Conservation (phyloP, 2,329 filamentous ascomycete species). For the Aspergillus quadrilineatus region DNA sequence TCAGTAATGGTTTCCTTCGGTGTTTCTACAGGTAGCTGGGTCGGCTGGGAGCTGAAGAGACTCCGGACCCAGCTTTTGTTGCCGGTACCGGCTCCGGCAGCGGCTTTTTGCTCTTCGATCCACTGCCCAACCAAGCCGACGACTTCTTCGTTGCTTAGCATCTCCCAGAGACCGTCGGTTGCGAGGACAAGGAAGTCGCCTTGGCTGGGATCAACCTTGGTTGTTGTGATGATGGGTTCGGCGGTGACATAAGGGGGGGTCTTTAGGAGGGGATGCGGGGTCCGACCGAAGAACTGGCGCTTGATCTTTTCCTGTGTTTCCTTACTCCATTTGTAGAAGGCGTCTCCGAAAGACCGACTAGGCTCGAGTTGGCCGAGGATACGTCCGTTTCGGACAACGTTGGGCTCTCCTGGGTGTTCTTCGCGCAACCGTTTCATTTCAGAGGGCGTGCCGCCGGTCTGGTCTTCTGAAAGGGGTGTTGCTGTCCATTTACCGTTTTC, state of each 20-base stretch:
- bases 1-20: constrained; percentile 49
- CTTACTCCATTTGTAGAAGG: constrained; percentile 91
- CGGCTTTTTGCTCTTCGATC: constrained; percentile 71
- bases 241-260: constrained; percentile 97
- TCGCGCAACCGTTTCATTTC: constrained; percentile 80
- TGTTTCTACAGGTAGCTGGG: constrained; percentile 74
- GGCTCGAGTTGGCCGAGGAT: constrained; percentile 91
- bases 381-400: constrained; percentile 84
- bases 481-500: constrained; percentile 87
- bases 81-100: constrained; percentile 33
- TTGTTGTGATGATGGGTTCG: constrained; percentile 91
- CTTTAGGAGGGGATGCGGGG: constrained; percentile 72
- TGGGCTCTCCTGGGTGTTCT: constrained; percentile 84
- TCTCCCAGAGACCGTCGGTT: constrained; percentile 97
- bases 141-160: constrained; percentile 98
- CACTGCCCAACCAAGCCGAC: constrained; percentile 95
- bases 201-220: constrained; percentile 81
- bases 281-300: constrained; percentile 81
- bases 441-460: constrained; percentile 84
- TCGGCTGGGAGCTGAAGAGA: constrained; percentile 61
- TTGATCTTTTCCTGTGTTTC: constrained; percentile 82
- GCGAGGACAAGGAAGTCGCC: constrained; percentile 96
- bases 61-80: constrained; percentile 65
- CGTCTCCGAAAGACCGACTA: constrained; percentile 91
- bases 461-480: constrained; percentile 83